Base-by-base conservation (phyloP, 768 basidiomycete species). In the Trametes villosa region DNA sequence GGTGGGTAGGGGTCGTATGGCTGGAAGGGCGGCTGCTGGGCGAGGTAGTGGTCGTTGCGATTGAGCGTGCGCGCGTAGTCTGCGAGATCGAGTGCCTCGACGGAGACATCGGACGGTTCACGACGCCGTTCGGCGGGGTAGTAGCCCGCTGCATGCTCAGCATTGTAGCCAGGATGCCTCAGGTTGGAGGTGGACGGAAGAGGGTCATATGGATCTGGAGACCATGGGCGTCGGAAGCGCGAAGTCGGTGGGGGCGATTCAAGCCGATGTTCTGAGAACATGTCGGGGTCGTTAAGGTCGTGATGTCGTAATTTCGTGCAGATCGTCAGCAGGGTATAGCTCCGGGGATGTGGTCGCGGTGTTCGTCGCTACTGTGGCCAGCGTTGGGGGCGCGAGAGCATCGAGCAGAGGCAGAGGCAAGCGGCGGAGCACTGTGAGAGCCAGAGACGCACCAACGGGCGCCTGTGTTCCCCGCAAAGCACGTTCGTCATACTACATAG, bases 21-120 rank as follows among this genome's bases (percentile, higher is more conserved):
- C 18, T 61, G 65, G 48, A 68, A 69, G 2, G 53, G 56, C 4
- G 67, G 62, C n/a, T 65, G 65, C 17, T 63, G 57, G 41, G 68
- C 59, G 40, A 53, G 61, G 62, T 59, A 65, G 65, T 46, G 69
- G 64, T 67, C 73, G 73, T 60, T 78, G 71, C 33, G 73, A 53
- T 40, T 74, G 24, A 87, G 76, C 20, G 83, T 83, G 60, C 70
- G 74, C 8, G 86, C 78, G 72, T 89, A 91, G 70, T 89, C 88
- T 31, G 87, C 87, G 24, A 91, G 78, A 73, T 91, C 88, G 55
- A 89, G 79, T 3, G 87, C 87, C 68, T 89, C 87, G 1, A 89
- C 80, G 55, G 86, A 88, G 27, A 79, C 80, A 59, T 89, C 88
- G 7, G 87, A 86, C 4, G 81, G 74, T 59, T 87, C 84, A 60